Percentiles rank a stretch among this genome's conserved stretches.
phyloP scores from a whole-genome alignment of 177 flowering plant genomes.

The Vitis hybrid region DNA sequence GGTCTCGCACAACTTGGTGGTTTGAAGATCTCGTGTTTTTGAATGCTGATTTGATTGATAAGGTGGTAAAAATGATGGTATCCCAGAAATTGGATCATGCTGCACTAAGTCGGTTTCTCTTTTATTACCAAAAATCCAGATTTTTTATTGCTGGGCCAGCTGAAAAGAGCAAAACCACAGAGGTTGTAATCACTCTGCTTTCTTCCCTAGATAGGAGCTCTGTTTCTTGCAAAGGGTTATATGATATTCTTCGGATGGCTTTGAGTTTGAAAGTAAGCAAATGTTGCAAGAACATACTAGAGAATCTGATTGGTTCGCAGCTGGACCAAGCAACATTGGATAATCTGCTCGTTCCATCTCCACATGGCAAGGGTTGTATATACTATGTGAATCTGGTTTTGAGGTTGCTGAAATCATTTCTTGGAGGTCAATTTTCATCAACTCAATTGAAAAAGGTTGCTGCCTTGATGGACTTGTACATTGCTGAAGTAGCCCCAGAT shows the following conservation, averaged over 20 bases:
- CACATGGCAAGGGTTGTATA: constrained; percentile 17
- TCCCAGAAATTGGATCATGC: constrained; percentile 25
- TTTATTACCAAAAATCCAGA: constrained; percentile 30
- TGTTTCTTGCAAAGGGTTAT: constrained; percentile 32
- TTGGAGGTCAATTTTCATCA: not conserved
- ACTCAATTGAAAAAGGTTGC: constrained; percentile 32
- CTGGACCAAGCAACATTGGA: constrained; percentile 45
- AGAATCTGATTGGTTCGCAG: constrained; percentile 34
- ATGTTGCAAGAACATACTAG: constrained; percentile 21
- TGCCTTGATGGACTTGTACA: constrained; percentile 55
- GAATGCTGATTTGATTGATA: constrained; percentile 17
- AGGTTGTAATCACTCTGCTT: constrained; percentile 23
- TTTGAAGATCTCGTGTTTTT: constrained; percentile 37
- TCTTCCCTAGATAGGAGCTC: constrained; percentile 29
- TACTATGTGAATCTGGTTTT: constrained; percentile 42
- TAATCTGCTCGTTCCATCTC: constrained; percentile 38
- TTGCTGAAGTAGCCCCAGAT: constrained; percentile 82
- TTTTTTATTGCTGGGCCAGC: constrained; percentile 8
- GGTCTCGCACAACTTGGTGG: constrained; percentile 34
- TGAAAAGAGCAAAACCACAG: constrained; percentile 21
- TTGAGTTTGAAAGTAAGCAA: constrained; percentile 23
- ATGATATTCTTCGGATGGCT: constrained; percentile 19
- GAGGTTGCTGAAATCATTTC: constrained; percentile 31
- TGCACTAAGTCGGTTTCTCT: constrained; percentile 27
- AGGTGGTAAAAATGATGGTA: constrained; percentile 18